Percentiles rank a stretch among this genome's conserved stretches.
These are phyloP conservation scores for Phytopythium aichiense DNA, from an alignment of 352 stramenopile genomes.

Conservation along the genomic window DNA sequence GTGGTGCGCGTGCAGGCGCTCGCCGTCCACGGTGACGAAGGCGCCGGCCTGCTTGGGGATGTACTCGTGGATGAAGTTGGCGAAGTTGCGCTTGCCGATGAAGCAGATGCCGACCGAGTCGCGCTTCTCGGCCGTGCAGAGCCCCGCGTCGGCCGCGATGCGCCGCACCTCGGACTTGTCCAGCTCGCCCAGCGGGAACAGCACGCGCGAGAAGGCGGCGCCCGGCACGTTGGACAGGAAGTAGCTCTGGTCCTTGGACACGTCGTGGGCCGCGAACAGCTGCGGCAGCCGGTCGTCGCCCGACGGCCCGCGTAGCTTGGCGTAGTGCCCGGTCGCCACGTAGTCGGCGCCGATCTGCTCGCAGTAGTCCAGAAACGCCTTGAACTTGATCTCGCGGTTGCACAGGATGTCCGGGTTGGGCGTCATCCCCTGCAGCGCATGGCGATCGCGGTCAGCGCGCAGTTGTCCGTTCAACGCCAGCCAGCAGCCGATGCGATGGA, in stretches of 20 bases:
- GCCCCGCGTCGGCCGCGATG: slow-evolving; percentile 72
- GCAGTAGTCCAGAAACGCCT: slow-evolving; percentile 93
- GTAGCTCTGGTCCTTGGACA: slow-evolving; percentile 96
- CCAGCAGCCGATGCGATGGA: neutral
- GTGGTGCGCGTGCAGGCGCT: slow-evolving; percentile 67
- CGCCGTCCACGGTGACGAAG: slow-evolving; percentile 76
- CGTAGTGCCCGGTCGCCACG: slow-evolving; percentile 97
- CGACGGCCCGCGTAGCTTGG: slow-evolving; percentile 43
- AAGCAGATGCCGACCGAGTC: slow-evolving; percentile 99
- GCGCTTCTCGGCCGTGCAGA: slow-evolving; percentile 91
- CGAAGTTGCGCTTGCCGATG: slow-evolving; percentile 94
- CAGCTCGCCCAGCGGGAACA: slow-evolving; percentile 95
- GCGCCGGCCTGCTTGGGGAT: slow-evolving; percentile 61
- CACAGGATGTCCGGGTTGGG: slow-evolving; percentile 95
- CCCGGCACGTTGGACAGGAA: slow-evolving; percentile 91
- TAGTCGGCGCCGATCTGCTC: slow-evolving; percentile 81
- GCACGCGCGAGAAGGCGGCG: slow-evolving; percentile 73
- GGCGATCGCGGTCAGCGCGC: neutral
- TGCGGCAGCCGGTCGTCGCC: slow-evolving; percentile 24
- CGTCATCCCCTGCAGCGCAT: slow-evolving; percentile 52
- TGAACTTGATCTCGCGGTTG: slow-evolving; percentile 99
- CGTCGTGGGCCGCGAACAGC: slow-evolving; percentile 84
- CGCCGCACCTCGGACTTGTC: slow-evolving; percentile 90
- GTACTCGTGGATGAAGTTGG: slow-evolving; percentile 93
- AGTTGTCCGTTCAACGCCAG: too few species aligned